Evolutionary conservation across 306 rosid species (phyloP).

Genomic region (Elaeagnus macrophylla): DNA sequence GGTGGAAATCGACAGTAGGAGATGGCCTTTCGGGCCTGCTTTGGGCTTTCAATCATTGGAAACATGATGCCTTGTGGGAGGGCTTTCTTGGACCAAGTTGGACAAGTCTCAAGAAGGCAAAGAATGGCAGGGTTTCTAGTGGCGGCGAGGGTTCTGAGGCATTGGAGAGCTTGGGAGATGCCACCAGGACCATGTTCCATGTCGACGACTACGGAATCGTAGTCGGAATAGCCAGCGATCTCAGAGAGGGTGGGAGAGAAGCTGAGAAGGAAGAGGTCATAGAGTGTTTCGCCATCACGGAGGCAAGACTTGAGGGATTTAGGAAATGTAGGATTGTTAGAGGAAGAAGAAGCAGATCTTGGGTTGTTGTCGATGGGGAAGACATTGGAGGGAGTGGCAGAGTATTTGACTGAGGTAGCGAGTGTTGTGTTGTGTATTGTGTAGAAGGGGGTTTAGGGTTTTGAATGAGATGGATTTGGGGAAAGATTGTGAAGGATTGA

Average conservation of each 20-base stretch:
- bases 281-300: conserved; percentile 55
- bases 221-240: conserved; percentile 69
- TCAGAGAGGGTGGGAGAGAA: conserved; percentile 79
- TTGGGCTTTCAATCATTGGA: conserved; percentile 54
- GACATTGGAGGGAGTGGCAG: conserved; percentile 13
- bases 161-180: conserved; percentile 47
- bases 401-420: conserved; percentile 36
- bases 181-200: conserved; percentile 85
- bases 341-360: background rate
- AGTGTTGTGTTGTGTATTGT: too few species aligned
- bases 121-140: conserved; percentile 49
- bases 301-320: conserved; percentile 55
- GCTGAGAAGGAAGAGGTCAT: conserved; percentile 66
- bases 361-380: conserved; percentile 1
- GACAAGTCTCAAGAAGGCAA: conserved; percentile 54
- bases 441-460: too few species aligned
- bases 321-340: conserved; percentile 1
- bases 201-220: conserved; percentile 67
- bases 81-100: conserved; percentile 78
- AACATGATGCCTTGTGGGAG: conserved; percentile 81
- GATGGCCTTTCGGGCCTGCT: conserved; percentile 49
- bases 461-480: too few species aligned
- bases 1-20: conserved; percentile 66
- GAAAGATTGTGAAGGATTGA: too few species aligned
- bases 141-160: conserved; percentile 68